These are phyloP conservation scores for Saccharum spontaneum DNA, from an alignment of 176 grass and related monocot genomes.

Conservation along the genomic window DNA sequence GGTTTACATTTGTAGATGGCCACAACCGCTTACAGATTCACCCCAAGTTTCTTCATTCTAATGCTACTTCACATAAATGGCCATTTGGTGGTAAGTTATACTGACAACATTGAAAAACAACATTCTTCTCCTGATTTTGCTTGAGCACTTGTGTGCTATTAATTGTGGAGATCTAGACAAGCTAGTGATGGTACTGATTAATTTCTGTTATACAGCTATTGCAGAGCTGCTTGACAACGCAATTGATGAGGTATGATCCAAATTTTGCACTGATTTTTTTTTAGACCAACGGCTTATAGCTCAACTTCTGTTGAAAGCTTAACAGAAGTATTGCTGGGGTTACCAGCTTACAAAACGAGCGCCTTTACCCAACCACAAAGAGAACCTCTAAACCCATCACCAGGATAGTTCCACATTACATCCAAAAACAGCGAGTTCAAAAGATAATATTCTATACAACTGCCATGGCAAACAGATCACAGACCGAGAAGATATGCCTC, in stretches of 20 bases:
- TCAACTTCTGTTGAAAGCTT: too few species aligned
- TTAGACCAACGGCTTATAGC: too few species aligned
- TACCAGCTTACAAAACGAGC: too few species aligned
- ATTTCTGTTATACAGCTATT: constrained; percentile 50
- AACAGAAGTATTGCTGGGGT: too few species aligned
- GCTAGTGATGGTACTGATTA: constrained; percentile 16
- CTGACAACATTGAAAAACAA: background rate
- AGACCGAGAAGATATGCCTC: too few species aligned
- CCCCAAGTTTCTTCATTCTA: constrained; percentile 76
- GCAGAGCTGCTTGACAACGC: constrained; percentile 68
- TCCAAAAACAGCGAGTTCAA: too few species aligned
- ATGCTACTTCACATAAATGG: constrained; percentile 77
- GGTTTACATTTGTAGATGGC: constrained; percentile 32
- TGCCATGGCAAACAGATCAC: too few species aligned
- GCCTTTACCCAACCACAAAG: too few species aligned
- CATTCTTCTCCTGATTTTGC: constrained; percentile 24
- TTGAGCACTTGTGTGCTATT: background rate
- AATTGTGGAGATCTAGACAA: background rate
- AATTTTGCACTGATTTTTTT: background rate
- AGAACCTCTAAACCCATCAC: too few species aligned
- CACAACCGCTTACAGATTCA: constrained; percentile 55
- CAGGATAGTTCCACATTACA: too few species aligned
- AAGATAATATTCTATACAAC: too few species aligned
- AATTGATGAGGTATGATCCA: constrained; percentile 62
- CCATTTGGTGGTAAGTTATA: constrained; percentile 59